Percentiles rank a stretch among this genome's conserved stretches.
Evolutionary conservation across 75 land plant species (phyloP).

Genomic region (Pinus tabuliformis): DNA sequence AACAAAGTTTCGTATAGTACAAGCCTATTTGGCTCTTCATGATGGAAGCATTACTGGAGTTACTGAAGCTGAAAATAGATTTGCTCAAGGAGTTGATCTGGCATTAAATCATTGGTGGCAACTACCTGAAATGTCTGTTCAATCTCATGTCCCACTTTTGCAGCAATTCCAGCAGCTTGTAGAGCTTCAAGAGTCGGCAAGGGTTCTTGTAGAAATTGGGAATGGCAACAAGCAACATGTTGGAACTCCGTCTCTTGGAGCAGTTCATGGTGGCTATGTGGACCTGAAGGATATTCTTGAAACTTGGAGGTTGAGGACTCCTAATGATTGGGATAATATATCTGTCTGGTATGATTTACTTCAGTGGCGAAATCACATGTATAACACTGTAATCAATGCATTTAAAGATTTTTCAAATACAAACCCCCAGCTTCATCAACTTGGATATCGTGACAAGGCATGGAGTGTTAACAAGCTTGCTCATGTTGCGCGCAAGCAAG

Average conservation of each 20-base stretch:
- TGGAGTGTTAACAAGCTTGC: constrained; percentile 99
- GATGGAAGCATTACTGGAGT: constrained; percentile 72
- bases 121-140: constrained; percentile 94
- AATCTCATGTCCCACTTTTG: constrained; percentile 83
- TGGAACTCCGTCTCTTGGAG: constrained; percentile 52
- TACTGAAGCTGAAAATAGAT: constrained; percentile 79
- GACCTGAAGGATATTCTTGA: constrained; percentile 98
- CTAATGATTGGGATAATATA: constrained; percentile 98
- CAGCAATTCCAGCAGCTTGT: constrained; percentile 99
- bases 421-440: constrained; percentile 92
- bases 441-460: constrained; percentile 97
- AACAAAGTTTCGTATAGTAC: constrained; percentile 79
- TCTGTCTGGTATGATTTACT: constrained; percentile 98
- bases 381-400: constrained; percentile 92
- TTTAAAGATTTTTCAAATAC: constrained; percentile 82
- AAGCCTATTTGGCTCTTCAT: constrained; percentile 87
- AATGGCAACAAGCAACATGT: constrained; percentile 85
- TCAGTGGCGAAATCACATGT: constrained; percentile 98
- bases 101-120: constrained; percentile 99
- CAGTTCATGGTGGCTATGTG: constrained; percentile 63
- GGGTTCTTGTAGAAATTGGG: constrained; percentile 81
- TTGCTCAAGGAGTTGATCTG: constrained; percentile 90
- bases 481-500: constrained; percentile 95
- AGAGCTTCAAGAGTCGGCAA: constrained; percentile 95
- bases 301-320: constrained; percentile 95